These are phyloP conservation scores for Leishmania guyanensis DNA, from an alignment of 208 protist genomes.

Conservation along the genomic window DNA sequence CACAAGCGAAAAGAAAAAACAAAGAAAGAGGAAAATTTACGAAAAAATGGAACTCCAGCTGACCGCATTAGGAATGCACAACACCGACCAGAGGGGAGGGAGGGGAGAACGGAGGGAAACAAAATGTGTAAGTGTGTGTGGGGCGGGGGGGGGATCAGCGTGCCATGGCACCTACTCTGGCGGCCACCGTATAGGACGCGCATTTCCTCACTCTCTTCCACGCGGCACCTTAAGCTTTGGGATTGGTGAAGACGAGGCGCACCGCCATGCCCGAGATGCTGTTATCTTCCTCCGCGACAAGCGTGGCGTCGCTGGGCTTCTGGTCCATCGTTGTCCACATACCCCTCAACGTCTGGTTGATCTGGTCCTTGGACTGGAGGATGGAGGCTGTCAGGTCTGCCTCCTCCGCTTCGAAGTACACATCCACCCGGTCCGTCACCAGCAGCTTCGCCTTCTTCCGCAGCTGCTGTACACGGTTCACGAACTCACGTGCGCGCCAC, in stretches of 20 bases:
- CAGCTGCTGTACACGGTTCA: constrained; percentile 96
- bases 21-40: neutral
- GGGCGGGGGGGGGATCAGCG: neutral
- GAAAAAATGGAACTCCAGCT: neutral
- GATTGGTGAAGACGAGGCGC: constrained; percentile 57
- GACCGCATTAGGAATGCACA: neutral
- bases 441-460: constrained; percentile 95
- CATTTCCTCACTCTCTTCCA: neutral
- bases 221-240: constrained; percentile 6
- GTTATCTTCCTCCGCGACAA: constrained; percentile 87
- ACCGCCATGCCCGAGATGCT: constrained; percentile 78
- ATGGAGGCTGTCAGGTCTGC: constrained; percentile 78
- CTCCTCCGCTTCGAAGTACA: constrained; percentile 84
- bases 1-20: neutral
- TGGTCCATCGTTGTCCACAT: constrained; percentile 73
- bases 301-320: constrained; percentile 53
- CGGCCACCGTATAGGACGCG: neutral
- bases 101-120: neutral
- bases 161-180: too few species aligned
- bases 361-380: constrained; percentile 59
- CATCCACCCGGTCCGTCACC: constrained; percentile 66
- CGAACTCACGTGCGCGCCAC: constrained; percentile 94
- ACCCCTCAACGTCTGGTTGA: constrained; percentile 74
- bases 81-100: neutral
- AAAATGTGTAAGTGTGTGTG: neutral